phyloP scores from a whole-genome alignment of 176 grass and related monocot genomes.

The Bothriochloa decipiens region DNA sequence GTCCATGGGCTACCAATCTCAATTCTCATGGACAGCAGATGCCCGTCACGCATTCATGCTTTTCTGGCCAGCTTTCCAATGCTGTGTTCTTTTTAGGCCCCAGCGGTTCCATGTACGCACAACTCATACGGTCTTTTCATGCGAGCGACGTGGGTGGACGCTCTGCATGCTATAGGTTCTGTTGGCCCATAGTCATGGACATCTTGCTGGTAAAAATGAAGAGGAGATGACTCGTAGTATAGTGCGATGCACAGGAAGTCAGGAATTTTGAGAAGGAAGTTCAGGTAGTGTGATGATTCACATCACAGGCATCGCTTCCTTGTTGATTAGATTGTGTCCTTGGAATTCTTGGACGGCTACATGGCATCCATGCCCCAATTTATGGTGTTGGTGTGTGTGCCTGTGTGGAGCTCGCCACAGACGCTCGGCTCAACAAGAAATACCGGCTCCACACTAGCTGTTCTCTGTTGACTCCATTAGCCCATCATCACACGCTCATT shows the following conservation, averaged over 20 bases:
- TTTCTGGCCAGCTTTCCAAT: constrained; percentile 17
- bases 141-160: constrained; percentile 8
- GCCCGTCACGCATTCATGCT: constrained; percentile 7
- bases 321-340: constrained; percentile 35
- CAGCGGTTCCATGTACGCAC: constrained; percentile 4
- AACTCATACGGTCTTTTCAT: constrained; percentile 11
- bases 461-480: no score
- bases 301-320: constrained; percentile 6
- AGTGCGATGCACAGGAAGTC: background rate
- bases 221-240: background rate
- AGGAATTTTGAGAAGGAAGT: constrained; percentile 9
- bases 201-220: constrained; percentile 4
- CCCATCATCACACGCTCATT: no score
- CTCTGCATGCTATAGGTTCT: background rate
- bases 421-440: constrained; percentile 26
- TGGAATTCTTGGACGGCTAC: constrained; percentile 32
- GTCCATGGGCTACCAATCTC: constrained; percentile 26
- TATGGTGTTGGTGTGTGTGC: background rate
- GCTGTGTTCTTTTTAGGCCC: background rate
- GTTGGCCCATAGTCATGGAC: background rate
- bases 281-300: background rate
- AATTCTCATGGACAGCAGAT: constrained; percentile 25
- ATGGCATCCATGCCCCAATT: constrained; percentile 39
- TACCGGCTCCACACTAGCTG: no score
- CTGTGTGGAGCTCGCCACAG: constrained; percentile 6